A percentile compares a stretch with the other conserved stretches of the same genome.
Conservation (phyloP, 2,329 filamentous ascomycete species). For the Ceratocystis cacaofunesta region DNA sequence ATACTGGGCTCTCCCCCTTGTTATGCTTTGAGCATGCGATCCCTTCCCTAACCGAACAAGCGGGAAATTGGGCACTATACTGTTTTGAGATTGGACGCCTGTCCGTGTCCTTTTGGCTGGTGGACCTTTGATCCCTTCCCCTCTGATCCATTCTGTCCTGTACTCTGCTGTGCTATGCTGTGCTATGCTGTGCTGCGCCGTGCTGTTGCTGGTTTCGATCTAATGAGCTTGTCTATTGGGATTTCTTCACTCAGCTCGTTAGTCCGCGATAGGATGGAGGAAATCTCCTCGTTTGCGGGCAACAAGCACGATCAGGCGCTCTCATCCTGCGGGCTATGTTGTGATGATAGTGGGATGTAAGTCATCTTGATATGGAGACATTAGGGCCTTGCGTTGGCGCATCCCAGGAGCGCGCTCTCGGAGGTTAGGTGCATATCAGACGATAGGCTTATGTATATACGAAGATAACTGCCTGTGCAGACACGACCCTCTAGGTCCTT, state of each 20-base stretch:
- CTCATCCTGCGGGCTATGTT: neutral
- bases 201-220: neutral
- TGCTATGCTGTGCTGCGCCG: neutral
- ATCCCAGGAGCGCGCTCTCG: neutral
- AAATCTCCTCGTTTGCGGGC: neutral
- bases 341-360: neutral
- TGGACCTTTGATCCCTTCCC: neutral
- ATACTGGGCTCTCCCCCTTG: neutral
- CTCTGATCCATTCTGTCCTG: neutral
- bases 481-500: too few relatives aligned
- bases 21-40: neutral
- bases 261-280: neutral
- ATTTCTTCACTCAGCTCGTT: neutral
- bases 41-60: neutral
- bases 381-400: neutral
- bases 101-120: neutral
- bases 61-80: neutral
- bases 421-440: neutral
- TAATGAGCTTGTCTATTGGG: neutral
- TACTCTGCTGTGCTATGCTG: neutral
- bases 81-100: neutral
- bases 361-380: neutral
- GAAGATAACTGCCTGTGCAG: too few relatives aligned
- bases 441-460: neutral
- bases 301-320: neutral